Base-by-base conservation (phyloP, 73 alveolate species). In the Tetrahymena borealis region DNA sequence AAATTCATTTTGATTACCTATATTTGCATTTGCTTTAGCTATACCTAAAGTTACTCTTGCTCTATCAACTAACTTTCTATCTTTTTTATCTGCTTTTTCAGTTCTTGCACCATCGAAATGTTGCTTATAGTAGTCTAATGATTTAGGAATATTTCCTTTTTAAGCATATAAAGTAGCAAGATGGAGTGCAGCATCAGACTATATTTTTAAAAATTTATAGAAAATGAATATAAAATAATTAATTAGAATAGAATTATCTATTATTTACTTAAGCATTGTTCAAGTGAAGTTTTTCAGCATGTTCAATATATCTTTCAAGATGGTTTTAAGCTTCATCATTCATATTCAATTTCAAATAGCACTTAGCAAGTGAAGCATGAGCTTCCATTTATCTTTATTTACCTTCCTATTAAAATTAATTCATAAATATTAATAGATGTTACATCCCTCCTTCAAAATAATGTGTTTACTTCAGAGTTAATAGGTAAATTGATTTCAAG, bases 31-130 rank as follows among this genome's bases (percentile, higher is more conserved):
- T 33, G 95, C 95, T 38, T 93, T 93, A 7, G 95, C 95, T 10
- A 93, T 85, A 33, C 93, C 95, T 32, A 79, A 41, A 11, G 95
- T 93, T 7, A 93, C 95, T 93, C 95, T 93, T 6, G 95, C 95
- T 85, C 91, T 93, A 18, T 93, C 95, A 38, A 93, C 91, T 4
- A 93, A 42, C 32, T 90, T 93, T 93, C 95, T 79, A 28, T 91
- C 91, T 90, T 93, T 93, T 37, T 85, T 38, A 41, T 93, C 95
- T 39, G 95, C 91, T 40, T 93, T 93, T 77, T 93, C 95, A 18
- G 95, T 79, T 90, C 91, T 93, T 13, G 95, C 95, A 93, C 95
- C 90, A 93, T 93, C 95, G 43, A 93, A 93, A 90, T 93, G 95
- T 90, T 93, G 33, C 43, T 93, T 13, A 33, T 39, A 93, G 78